Evolutionary conservation across 352 stramenopile species (phyloP), one percentile per base, ranked within the genome.

Genomic region (Pythium phragmiticola): DNA sequence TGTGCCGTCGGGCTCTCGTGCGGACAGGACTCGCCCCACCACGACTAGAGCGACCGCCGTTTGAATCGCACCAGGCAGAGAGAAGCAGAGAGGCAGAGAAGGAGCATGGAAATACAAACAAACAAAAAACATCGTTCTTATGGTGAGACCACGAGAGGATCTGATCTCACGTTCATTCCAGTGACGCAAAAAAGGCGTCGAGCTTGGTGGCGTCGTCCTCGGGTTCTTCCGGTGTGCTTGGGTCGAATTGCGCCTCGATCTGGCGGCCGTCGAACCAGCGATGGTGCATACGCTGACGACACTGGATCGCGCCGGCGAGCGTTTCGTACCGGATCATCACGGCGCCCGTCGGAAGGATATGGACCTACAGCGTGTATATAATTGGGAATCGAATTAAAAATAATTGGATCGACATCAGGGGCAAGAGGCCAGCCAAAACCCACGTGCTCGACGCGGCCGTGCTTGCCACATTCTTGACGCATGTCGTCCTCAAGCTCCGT

Each of bases 401-500:
- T 17, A 17, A 13, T 43, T 43, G 26, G 1, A 30, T 30, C 26
- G 26, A 30, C 37, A 4, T 54, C 37, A 57, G 17, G 11, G 42
- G 6, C 26, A 30, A 7, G 3, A 7, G 26, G n/a, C 34, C 2
- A 17, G 4, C 2, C 12, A 14, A 41, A 16, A 46, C 57, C 1
- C 65, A 88, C 77, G 42, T 78, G 78, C 4, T 88, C 70, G 16
- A 95, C 82, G 0, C 58, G 26, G 39, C 87, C 87, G 48, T 87
- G 76, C 45, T 90, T 93, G 52, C 60, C 63, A 68, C 87, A 95
- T 52, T 94, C 87, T 16, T 66, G 56, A 1, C 76, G 73, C 74
- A 95, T 90, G 50, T 95, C 87, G 9, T 90, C 70, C 63, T 95
- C 81, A n/a, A 95, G 62, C 12, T 93, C 84, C 19, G 75, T 65